A percentile compares a stretch with the other conserved stretches of the same genome.
Conservation (phyloP, 2,329 filamentous ascomycete genomes). For the Fusarium temperatum region DNA sequence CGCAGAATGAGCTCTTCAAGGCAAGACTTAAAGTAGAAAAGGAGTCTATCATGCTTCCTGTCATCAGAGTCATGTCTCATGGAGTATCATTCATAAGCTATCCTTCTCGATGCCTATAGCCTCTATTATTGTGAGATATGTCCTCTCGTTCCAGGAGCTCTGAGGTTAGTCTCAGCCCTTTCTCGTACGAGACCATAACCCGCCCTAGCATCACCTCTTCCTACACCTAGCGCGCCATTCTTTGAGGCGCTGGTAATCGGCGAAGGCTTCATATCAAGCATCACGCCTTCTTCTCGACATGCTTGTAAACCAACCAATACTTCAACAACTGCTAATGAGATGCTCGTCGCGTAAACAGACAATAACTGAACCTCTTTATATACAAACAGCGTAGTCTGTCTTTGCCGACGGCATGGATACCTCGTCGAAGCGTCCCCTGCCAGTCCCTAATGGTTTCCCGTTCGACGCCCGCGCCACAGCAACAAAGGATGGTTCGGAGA, state of each 20-base stretch:
- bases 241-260: background rate
- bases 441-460: background rate
- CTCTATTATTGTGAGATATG: background rate
- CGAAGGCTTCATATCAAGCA: background rate
- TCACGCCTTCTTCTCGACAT: background rate
- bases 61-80: background rate
- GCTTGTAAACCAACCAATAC: background rate
- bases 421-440: background rate
- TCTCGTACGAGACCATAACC: background rate
- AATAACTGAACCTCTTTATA: background rate
- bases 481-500: background rate
- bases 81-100: background rate
- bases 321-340: background rate
- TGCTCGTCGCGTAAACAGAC: background rate
- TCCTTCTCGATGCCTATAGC: background rate
- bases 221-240: background rate
- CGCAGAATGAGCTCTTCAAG: rapidly evolving
- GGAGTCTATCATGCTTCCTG: no score
- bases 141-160: background rate
- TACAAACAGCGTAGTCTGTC: background rate
- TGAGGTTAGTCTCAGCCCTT: background rate
- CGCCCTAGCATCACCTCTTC: no score
- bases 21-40: rapidly evolving
- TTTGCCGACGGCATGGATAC: background rate
- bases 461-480: background rate